Base-by-base conservation (phyloP, 106 monocot species). In the Dendrobium huoshanense region DNA sequence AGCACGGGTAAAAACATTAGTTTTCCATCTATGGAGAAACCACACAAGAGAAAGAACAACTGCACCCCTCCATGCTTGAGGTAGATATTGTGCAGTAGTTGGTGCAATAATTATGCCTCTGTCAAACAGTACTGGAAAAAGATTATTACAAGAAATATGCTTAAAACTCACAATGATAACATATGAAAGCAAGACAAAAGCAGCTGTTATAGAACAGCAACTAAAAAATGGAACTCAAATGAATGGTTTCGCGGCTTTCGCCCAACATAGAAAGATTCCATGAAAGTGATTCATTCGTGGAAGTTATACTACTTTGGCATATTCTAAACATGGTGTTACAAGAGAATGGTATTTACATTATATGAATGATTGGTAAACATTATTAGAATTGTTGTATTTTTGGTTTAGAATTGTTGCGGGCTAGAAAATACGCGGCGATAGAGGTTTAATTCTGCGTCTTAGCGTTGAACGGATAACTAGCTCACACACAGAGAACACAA, bases 1-100 rank as follows among this genome's bases (percentile, higher is more conserved):
- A 75, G 80, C 70, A 80, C 79, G 81, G 54, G 91, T 41, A 55
- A 96, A 83, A 68, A 96, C 81, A 75, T 87, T 90, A 47, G 87
- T 88, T 83, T 96, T 96, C 96, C 96, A 96, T 27, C 96, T 82
- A 76, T 94, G 90, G 73, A 96, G 88, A 83, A 96, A 96, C 94
- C 96, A 96, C 29, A 96, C 83, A 83, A 96, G 84, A 68, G 94
- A 96, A 45, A 96, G 81, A 73, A 94, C 92, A 87, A 84, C 70
- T 80, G 92, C 91, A 83, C 90, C 94, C 70, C 92, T 92, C 92
- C 90, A 92, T 67, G 79, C 88, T 87, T 94, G 96, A 64, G 90
- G 79, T 79, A 96, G 86, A 81, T 92, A 90, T 24, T 83, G 78
- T 65, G 85, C 80, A 76, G 84, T 83, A 61, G 83, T 89, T 85